Percentiles rank a stretch among this genome's conserved stretches.
These are phyloP conservation scores for Acephala macrosclerotiorum DNA, from an alignment of 2,329 filamentous ascomycete species.

Conservation along the genomic window DNA sequence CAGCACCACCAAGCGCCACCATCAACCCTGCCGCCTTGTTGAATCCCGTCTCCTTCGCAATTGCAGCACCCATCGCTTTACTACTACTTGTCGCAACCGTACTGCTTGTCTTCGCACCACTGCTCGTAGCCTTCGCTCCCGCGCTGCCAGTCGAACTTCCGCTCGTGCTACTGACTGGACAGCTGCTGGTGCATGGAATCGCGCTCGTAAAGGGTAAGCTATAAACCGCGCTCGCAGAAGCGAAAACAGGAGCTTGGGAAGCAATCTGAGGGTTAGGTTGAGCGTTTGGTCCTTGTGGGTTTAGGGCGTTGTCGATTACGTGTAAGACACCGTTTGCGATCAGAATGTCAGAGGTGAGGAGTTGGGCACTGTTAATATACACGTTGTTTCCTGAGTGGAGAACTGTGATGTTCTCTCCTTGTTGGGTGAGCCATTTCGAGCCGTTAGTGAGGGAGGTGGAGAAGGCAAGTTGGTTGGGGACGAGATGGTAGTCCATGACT, in stretches of 20 bases:
- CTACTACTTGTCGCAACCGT: constrained; percentile 19
- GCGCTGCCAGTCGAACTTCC: neutral
- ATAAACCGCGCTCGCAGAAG: constrained; percentile 33
- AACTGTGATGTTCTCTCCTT: constrained; percentile 46
- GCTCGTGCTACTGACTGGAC: constrained; percentile 43
- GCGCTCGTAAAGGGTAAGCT: constrained; percentile 49
- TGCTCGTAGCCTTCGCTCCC: constrained; percentile 28
- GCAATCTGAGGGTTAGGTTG: constrained; percentile 48
- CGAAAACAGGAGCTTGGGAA: constrained; percentile 47
- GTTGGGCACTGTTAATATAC: constrained; percentile 49
- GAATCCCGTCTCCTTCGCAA: constrained; percentile 31
- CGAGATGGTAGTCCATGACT: constrained; percentile 47
- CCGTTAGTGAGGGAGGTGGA: constrained; percentile 44
- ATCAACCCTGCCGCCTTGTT: constrained; percentile 27
- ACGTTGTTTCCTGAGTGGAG: constrained; percentile 46
- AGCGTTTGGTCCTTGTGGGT: constrained; percentile 48
- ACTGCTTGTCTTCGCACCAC: constrained; percentile 22
- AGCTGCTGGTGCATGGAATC: constrained; percentile 52
- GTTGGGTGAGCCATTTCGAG: constrained; percentile 40
- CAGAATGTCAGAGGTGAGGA: constrained; percentile 47
- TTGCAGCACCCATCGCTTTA: constrained; percentile 19
- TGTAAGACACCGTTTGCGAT: constrained; percentile 47
- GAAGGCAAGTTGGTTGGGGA: constrained; percentile 41
- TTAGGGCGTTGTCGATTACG: constrained; percentile 53
- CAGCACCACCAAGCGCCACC: constrained; percentile 34